phyloP scores from a whole-genome alignment of 805 yeast genomes.

The Metschnikowia colocasiae region DNA sequence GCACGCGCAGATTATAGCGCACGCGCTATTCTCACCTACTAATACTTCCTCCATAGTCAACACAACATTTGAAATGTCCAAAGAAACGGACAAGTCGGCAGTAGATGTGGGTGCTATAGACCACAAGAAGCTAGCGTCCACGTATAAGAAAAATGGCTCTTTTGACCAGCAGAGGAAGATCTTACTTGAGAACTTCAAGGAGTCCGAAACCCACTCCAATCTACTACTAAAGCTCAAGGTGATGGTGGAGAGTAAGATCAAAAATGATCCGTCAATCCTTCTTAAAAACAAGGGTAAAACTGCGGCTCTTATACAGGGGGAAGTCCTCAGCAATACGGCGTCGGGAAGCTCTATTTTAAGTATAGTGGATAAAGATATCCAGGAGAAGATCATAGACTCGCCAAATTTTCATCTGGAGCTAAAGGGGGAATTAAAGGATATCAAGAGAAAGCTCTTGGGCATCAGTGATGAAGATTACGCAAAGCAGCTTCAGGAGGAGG shows the following conservation, averaged over 20 bases:
- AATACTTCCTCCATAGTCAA: neutral
- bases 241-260: conserved; percentile 44
- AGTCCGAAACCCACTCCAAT: conserved; percentile 39
- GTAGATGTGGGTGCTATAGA: conserved; percentile 14
- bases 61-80: neutral
- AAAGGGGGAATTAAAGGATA: conserved; percentile 31
- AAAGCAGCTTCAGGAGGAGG: conserved; percentile 22
- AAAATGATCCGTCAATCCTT: conserved; percentile 46
- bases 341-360: conserved; percentile 27
- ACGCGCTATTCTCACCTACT: neutral
- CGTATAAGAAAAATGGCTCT: conserved; percentile 47
- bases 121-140: conserved; percentile 37
- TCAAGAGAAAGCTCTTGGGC: conserved; percentile 30
- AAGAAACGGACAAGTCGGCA: neutral
- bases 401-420: conserved; percentile 36
- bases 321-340: conserved; percentile 30
- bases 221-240: conserved; percentile 37
- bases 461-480: conserved; percentile 40
- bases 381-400: conserved; percentile 41
- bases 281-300: conserved; percentile 48
- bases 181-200: conserved; percentile 42
- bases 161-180: conserved; percentile 45
- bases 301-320: conserved; percentile 52
- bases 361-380: conserved; percentile 43
- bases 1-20: neutral